Evolutionary conservation across 2,329 filamentous ascomycete genomes (phyloP).

Genomic region (Shiraia sp.): DNA sequence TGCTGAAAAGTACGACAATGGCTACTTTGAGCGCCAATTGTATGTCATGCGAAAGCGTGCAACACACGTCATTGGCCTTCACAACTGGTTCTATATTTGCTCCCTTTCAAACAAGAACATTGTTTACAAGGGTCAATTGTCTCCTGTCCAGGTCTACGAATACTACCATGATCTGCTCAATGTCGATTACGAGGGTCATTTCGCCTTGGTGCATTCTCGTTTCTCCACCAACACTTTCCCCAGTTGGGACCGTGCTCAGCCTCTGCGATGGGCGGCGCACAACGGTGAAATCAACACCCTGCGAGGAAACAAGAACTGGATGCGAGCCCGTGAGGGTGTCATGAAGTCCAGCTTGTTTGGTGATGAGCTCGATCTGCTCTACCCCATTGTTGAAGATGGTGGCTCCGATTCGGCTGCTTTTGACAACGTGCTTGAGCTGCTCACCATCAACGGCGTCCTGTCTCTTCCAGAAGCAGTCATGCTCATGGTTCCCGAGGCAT

Average conservation of each 20-base stretch:
- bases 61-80: slow-evolving; percentile 89
- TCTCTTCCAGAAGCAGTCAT: slow-evolving; percentile 96
- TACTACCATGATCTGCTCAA: slow-evolving; percentile 98
- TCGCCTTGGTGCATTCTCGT: slow-evolving; percentile 93
- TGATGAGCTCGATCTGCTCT: slow-evolving; percentile 86
- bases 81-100: slow-evolving; percentile 99
- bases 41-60: slow-evolving; percentile 94
- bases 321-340: slow-evolving; percentile 93
- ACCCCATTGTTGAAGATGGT: slow-evolving; percentile 94
- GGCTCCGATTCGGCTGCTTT: slow-evolving; percentile 97
- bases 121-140: slow-evolving; percentile 96
- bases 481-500: slow-evolving; percentile 98
- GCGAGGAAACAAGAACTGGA: slow-evolving; percentile 99
- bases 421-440: slow-evolving; percentile 91
- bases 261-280: slow-evolving; percentile 93
- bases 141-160: slow-evolving; percentile 93
- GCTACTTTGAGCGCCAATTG: slow-evolving; percentile 87
- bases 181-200: slow-evolving; percentile 96
- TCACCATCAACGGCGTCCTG: slow-evolving; percentile 93
- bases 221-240: slow-evolving; percentile 99
- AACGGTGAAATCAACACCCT: slow-evolving; percentile 99
- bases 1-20: slow-evolving; percentile 78
- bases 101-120: slow-evolving; percentile 98
- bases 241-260: slow-evolving; percentile 96
- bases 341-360: slow-evolving; percentile 92